Evolutionary conservation across 768 basidiomycete genomes (phyloP).

Genomic region (Tephrocybe sp.): DNA sequence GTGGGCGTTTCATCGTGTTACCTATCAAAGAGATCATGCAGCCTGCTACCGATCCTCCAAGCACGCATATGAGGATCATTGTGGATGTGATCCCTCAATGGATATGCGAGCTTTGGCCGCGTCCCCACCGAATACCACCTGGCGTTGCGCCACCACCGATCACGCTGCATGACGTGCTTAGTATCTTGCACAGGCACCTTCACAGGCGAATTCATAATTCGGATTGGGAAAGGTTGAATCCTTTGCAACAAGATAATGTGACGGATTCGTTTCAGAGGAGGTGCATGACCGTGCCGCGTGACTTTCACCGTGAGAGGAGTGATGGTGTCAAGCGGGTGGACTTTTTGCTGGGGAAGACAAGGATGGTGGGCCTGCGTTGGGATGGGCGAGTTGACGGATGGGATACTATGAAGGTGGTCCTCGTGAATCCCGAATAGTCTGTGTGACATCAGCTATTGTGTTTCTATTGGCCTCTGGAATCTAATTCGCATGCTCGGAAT

Average conservation of each 20-base stretch:
- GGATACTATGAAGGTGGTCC: conserved; percentile 33
- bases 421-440: no score
- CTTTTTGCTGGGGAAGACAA: conserved; percentile 48
- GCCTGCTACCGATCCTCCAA: conserved; percentile 56
- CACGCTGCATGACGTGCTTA: conserved; percentile 56
- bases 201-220: conserved; percentile 40
- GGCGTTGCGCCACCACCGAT: conserved; percentile 37
- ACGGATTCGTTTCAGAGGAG: conserved; percentile 36
- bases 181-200: conserved; percentile 46
- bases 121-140: conserved; percentile 22
- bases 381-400: conserved; percentile 33
- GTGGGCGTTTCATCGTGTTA: conserved; percentile 37
- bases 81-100: conserved; percentile 58
- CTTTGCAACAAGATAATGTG: conserved; percentile 30
- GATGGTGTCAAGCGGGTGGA: conserved; percentile 65
- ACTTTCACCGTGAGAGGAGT: conserved; percentile 35
- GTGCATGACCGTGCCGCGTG: conserved; percentile 28
- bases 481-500: no score
- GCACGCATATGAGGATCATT: conserved; percentile 51
- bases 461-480: no score
- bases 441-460: no score
- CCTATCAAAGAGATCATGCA: conserved; percentile 45
- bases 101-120: conserved; percentile 55
- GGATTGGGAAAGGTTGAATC: conserved; percentile 35
- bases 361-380: conserved; percentile 51